A percentile compares a stretch with the other conserved stretches of the same genome.
phyloP scores from a whole-genome alignment of 768 basidiomycete genomes.

The Amanita thiersii region DNA sequence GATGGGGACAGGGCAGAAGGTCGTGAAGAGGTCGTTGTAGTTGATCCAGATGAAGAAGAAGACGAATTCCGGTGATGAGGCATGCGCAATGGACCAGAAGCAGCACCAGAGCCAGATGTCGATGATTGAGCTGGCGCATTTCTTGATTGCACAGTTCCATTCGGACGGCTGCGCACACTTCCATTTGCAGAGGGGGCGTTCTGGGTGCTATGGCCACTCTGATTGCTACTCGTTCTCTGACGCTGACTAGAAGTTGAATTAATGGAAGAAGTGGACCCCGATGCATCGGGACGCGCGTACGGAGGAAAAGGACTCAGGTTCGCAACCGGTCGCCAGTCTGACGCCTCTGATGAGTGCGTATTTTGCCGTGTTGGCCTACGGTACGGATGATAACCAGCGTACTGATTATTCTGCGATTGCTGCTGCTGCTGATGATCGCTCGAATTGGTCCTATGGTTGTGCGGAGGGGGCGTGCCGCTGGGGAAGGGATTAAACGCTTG shows the following conservation, averaged over 20 bases:
- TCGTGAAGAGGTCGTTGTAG: slow-evolving; percentile 26
- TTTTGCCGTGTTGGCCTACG: slow-evolving; percentile 56
- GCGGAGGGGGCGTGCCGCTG: slow-evolving; percentile 63
- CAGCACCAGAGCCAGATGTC: slow-evolving; percentile 13
- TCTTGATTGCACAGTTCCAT: slow-evolving; percentile 4
- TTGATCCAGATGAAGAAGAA: slow-evolving; percentile 40
- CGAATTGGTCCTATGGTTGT: slow-evolving; percentile 35
- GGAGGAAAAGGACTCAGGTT: slow-evolving; percentile 57
- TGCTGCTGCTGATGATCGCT: slow-evolving; percentile 33
- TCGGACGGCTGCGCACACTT: slow-evolving; percentile 25
- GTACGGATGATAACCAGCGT: slow-evolving; percentile 74
- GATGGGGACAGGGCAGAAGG: slow-evolving; percentile 21
- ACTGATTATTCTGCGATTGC: slow-evolving; percentile 26
- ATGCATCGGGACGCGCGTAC: slow-evolving; percentile 73
- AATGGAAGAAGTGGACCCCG: slow-evolving; percentile 71
- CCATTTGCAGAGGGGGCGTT: slow-evolving; percentile 25
- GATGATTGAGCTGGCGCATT: slow-evolving; percentile 12
- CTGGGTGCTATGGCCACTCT: slow-evolving; percentile 44
- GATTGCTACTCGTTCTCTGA: slow-evolving; percentile 64
- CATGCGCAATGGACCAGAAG: slow-evolving; percentile 21
- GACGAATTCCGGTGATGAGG: slow-evolving; percentile 37
- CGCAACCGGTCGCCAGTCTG: slow-evolving; percentile 41
- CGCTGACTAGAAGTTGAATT: slow-evolving; percentile 57
- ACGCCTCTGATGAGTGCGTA: slow-evolving; percentile 23
- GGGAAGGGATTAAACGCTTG: slow-evolving; percentile 56